Conservation (phyloP, 768 basidiomycete species). For the Boletus insuetus region DNA sequence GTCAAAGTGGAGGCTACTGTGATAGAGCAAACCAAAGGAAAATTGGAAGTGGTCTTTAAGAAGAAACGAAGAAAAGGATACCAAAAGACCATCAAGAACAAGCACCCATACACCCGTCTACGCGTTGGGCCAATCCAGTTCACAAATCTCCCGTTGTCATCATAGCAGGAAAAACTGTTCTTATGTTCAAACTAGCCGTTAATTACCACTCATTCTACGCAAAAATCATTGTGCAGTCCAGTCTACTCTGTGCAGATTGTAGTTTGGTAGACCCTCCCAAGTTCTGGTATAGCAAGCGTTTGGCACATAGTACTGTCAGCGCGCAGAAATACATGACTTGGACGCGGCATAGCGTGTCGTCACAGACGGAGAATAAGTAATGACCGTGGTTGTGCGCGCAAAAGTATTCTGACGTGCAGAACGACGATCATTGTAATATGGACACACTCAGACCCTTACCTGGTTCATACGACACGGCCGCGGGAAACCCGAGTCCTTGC, state of each 20-base stretch:
- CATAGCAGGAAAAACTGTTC: slow-evolving; percentile 12
- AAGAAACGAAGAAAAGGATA: slow-evolving; percentile 99
- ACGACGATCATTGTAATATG: too few relatives aligned
- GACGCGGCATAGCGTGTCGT: too few relatives aligned
- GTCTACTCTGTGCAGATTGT: too few relatives aligned
- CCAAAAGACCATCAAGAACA: slow-evolving; percentile 88
- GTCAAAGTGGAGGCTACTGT: slow-evolving; percentile 86
- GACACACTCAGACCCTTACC: too few relatives aligned
- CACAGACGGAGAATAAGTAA: too few relatives aligned
- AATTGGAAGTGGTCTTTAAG: slow-evolving; percentile 90
- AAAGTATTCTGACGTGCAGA: too few relatives aligned
- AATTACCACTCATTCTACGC: slow-evolving; percentile 2
- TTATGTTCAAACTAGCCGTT: not conserved
- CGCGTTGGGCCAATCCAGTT: slow-evolving; percentile 81
- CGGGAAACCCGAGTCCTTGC: too few relatives aligned
- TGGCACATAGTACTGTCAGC: too few relatives aligned
- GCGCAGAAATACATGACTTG: too few relatives aligned
- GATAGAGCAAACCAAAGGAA: slow-evolving; percentile 95
- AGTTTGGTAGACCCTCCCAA: not conserved
- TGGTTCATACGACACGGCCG: too few relatives aligned
- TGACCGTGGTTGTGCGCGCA: too few relatives aligned
- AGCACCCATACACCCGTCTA: slow-evolving; percentile 94
- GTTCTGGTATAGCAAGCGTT: too few relatives aligned
- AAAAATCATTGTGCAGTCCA: not conserved
- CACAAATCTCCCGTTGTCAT: slow-evolving; percentile 30